Percentiles rank a stretch among this genome's conserved stretches.
Conservation (phyloP, 2,329 filamentous ascomycete species). For the Hymenoscyphus occultus region DNA sequence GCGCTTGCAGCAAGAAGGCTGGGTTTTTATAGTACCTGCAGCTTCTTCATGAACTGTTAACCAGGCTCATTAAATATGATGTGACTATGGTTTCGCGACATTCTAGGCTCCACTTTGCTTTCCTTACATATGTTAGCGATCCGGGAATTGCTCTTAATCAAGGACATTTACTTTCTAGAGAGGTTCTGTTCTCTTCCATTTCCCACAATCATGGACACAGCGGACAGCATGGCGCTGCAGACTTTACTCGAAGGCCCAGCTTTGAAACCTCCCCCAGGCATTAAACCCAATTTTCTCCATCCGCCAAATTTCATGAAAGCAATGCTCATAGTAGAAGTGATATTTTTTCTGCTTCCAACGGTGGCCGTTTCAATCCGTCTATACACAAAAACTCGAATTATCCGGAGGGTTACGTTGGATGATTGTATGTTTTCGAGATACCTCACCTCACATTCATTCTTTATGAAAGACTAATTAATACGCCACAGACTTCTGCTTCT, state of each 20-base stretch:
- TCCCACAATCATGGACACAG: too few relatives aligned
- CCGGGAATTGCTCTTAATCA: too few relatives aligned
- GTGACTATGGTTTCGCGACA: too few relatives aligned
- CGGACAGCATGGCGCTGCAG: not conserved
- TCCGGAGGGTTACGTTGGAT: not conserved
- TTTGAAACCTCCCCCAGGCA: not conserved
- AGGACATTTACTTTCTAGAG: too few relatives aligned
- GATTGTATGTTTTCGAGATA: not conserved
- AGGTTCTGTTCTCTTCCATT: too few relatives aligned
- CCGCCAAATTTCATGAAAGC: not conserved
- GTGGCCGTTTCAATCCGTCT: not conserved
- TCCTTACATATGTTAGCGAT: too few relatives aligned
- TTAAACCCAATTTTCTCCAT: not conserved
- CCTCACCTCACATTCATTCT: not conserved
- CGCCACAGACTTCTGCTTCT: not conserved
- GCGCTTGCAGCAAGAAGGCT: too few relatives aligned
- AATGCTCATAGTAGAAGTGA: not conserved
- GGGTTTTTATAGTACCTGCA: too few relatives aligned
- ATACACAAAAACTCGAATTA: not conserved
- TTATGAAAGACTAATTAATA: not conserved
- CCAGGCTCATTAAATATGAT: too few relatives aligned
- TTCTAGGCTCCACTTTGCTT: too few relatives aligned
- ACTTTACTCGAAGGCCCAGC: not conserved
- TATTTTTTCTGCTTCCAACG: not conserved
- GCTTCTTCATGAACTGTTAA: too few relatives aligned